A percentile compares a stretch with the other conserved stretches of the same genome.
phyloP scores from a whole-genome alignment of 2,329 filamentous ascomycete species.

The Alternaria sp. region DNA sequence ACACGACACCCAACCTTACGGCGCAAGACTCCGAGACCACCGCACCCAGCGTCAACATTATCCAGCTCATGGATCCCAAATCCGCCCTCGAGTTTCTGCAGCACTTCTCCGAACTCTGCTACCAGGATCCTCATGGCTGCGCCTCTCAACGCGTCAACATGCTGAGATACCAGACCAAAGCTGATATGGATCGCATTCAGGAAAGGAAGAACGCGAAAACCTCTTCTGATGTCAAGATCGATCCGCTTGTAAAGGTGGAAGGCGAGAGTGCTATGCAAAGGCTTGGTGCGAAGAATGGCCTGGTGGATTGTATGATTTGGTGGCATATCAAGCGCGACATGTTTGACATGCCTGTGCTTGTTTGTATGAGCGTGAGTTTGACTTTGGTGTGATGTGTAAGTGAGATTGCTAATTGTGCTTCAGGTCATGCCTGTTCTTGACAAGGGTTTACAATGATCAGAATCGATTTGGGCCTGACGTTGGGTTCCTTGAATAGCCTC shows the following conservation, averaged over 20 bases:
- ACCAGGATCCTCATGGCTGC: constrained; percentile 86
- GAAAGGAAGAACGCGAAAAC: constrained; percentile 33
- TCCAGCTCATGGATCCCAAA: constrained; percentile 91
- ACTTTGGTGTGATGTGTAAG: neutral
- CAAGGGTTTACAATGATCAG: constrained; percentile 30
- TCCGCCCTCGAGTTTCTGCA: constrained; percentile 95
- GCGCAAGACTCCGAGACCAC: constrained; percentile 46
- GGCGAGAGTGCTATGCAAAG: constrained; percentile 78
- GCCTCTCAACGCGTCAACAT: constrained; percentile 85
- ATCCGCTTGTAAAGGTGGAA: constrained; percentile 45
- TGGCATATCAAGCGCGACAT: constrained; percentile 97
- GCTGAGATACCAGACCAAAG: constrained; percentile 77
- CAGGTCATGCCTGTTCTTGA: constrained; percentile 47
- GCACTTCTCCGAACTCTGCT: constrained; percentile 90
- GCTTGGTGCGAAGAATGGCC: constrained; percentile 81
- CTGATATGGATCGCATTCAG: constrained; percentile 45
- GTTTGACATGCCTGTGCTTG: constrained; percentile 98
- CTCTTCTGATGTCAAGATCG: constrained; percentile 33
- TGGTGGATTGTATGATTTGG: constrained; percentile 93
- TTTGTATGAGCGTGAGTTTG: constrained; percentile 91
- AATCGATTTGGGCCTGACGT: neutral
- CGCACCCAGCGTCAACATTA: constrained; percentile 83
- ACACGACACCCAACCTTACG: constrained; percentile 58
- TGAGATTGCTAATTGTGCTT: constrained; percentile 15
- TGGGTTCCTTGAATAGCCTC: neutral